These are phyloP conservation scores for Oxytropis ochrocephala DNA, from an alignment of 306 rosid genomes.

Conservation along the genomic window DNA sequence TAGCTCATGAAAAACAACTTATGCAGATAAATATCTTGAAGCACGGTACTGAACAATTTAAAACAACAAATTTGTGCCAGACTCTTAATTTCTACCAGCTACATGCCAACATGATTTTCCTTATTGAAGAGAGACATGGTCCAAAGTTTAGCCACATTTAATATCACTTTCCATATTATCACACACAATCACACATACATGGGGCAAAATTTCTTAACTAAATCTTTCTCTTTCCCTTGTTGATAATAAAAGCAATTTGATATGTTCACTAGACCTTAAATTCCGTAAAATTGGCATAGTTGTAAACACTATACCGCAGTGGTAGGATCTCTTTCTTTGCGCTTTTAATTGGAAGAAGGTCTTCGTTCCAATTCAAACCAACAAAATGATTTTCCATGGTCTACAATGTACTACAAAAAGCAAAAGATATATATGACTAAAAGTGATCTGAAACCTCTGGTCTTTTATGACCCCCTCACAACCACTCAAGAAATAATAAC, in stretches of 20 bases:
- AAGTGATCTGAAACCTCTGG: constrained; percentile 29
- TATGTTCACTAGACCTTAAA: constrained; percentile 21
- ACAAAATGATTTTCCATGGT: constrained; percentile 52
- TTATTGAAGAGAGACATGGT: too few species aligned
- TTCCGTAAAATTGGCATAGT: constrained; percentile 34
- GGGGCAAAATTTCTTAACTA: background rate
- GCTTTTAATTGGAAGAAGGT: constrained; percentile 37
- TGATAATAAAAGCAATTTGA: background rate
- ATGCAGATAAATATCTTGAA: too few species aligned
- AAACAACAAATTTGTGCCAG: too few species aligned
- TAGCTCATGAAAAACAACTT: too few species aligned
- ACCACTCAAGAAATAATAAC: background rate
- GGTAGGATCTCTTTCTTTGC: constrained; percentile 21
- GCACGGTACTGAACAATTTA: too few species aligned
- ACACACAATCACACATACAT: background rate
- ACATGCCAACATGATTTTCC: too few species aligned
- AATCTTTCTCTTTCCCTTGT: background rate
- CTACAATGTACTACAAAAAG: constrained; percentile 47
- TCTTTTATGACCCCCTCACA: constrained; percentile 43
- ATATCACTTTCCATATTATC: background rate
- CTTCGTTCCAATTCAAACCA: constrained; percentile 46
- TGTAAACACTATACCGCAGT: constrained; percentile 3
- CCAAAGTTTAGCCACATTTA: background rate
- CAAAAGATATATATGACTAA: constrained; percentile 37
- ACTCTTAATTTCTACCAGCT: too few species aligned